phyloP scores from a whole-genome alignment of 768 basidiomycete species.

The Suillus subaureus region DNA sequence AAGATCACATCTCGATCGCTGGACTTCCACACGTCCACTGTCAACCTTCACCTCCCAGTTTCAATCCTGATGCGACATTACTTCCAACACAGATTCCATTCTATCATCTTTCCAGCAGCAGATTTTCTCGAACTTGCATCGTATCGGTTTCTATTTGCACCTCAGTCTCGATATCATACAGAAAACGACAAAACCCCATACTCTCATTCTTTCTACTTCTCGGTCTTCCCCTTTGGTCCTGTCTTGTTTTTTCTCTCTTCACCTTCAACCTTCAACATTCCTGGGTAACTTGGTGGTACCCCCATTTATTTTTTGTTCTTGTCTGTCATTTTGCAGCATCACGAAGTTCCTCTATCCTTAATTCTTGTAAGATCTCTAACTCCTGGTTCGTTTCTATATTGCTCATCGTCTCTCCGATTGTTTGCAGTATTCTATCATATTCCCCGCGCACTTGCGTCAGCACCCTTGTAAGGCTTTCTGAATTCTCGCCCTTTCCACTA shows the following conservation, averaged over 20 bases:
- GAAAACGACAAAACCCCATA: slow-evolving; percentile 5
- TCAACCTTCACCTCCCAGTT: neutral
- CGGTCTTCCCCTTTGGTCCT: neutral
- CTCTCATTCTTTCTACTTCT: neutral
- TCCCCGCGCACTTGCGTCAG: neutral
- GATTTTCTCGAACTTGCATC: slow-evolving; percentile 1
- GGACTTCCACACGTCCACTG: neutral
- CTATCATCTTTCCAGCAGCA: neutral
- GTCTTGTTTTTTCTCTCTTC: neutral
- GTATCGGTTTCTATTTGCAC: neutral
- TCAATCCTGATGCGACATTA: neutral
- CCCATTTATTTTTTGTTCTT: neutral
- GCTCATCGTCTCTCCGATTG: neutral
- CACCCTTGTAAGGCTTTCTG: neutral
- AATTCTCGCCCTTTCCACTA: neutral
- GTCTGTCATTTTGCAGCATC: neutral
- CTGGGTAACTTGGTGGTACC: neutral
- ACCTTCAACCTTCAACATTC: neutral
- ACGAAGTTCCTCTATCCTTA: neutral
- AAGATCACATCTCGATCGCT: neutral
- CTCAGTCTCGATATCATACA: neutral
- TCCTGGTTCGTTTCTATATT: neutral
- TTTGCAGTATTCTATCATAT: neutral
- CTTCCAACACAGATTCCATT: neutral
- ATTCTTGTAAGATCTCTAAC: neutral